These are phyloP conservation scores for Posidonia australis DNA, from an alignment of 106 monocot genomes.

Conservation along the genomic window DNA sequence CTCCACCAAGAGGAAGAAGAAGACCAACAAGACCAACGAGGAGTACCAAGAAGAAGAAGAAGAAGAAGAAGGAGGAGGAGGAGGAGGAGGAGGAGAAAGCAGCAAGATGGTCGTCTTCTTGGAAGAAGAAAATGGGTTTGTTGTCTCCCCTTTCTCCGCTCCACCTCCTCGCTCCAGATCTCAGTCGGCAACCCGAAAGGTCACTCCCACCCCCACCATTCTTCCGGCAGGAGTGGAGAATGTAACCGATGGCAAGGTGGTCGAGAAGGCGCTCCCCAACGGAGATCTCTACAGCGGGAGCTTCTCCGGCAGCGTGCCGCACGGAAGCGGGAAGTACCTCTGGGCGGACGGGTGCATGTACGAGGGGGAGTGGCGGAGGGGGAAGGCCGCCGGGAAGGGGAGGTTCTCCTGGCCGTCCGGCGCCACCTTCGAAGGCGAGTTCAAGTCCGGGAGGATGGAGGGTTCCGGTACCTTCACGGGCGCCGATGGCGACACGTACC, in stretches of 20 bases:
- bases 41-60: neutral
- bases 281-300: conserved; percentile 47
- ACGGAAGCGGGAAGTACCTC: conserved; percentile 51
- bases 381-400: conserved; percentile 36
- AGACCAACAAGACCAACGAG: neutral
- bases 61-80: too few relatives aligned
- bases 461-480: conserved; percentile 40
- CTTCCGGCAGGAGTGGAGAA: neutral
- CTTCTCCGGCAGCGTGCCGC: conserved; percentile 20
- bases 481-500: conserved; percentile 35
- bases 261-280: conserved; percentile 26
- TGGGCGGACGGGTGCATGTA: conserved; percentile 72
- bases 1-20: conserved; percentile 1
- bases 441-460: conserved; percentile 40
- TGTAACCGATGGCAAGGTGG: neutral
- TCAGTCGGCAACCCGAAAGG: conserved; percentile 2
- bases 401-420: conserved; percentile 72
- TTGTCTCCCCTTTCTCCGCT: neutral
- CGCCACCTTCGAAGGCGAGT: conserved; percentile 54
- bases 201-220: conserved; percentile 13
- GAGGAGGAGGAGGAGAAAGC: neutral
- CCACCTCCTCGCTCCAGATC: conserved; percentile 13
- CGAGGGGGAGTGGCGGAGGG: conserved; percentile 45
- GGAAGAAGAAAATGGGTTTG: conserved; percentile 8
- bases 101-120: conserved; percentile 1